phyloP scores from a whole-genome alignment of 2,329 filamentous ascomycete species.

The Pestalotiopsis sp. region DNA sequence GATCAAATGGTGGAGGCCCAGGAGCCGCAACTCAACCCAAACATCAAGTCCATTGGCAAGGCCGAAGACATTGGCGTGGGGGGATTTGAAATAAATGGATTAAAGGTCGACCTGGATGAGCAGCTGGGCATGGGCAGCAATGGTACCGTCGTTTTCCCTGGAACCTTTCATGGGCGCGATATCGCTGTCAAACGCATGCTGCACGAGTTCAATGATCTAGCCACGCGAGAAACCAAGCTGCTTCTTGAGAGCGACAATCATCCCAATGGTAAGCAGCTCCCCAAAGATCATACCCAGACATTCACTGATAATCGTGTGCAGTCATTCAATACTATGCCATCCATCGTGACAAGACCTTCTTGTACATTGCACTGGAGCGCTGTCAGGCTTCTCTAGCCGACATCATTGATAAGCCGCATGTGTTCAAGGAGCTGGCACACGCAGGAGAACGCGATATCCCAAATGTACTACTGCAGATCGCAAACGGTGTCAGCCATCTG shows the following conservation, averaged over 20 bases:
- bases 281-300: background rate
- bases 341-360: conserved; percentile 82
- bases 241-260: conserved; percentile 94
- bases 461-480: conserved; percentile 83
- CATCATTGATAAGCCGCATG: conserved; percentile 75
- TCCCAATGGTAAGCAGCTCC: conserved; percentile 65
- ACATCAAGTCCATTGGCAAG: conserved; percentile 60
- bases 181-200: conserved; percentile 98
- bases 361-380: conserved; percentile 94
- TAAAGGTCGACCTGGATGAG: conserved; percentile 65
- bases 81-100: conserved; percentile 62
- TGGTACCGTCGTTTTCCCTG: conserved; percentile 93
- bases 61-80: conserved; percentile 62
- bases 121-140: conserved; percentile 83
- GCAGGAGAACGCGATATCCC: conserved; percentile 77
- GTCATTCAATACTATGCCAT: conserved; percentile 97
- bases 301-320: conserved; percentile 26
- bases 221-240: conserved; percentile 88
- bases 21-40: conserved; percentile 58
- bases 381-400: conserved; percentile 94
- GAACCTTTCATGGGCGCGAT: conserved; percentile 89
- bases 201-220: conserved; percentile 93
- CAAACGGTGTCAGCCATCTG: conserved; percentile 83
- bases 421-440: conserved; percentile 69
- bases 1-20: conserved; percentile 35